Conservation (phyloP, 2,329 filamentous ascomycete species). For the Didymella glomerata region DNA sequence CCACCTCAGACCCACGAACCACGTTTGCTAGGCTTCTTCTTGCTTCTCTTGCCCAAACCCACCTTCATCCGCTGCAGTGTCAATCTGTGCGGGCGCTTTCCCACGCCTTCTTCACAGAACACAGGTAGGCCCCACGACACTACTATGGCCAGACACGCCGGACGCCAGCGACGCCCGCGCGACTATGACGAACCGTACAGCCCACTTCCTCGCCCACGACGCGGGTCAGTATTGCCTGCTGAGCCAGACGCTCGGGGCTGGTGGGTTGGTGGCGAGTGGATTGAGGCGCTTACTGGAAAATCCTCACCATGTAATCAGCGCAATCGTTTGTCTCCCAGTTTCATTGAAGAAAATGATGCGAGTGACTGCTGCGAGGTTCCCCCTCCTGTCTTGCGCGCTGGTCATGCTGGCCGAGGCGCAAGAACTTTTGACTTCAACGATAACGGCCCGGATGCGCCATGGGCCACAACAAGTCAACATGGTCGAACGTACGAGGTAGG, state of each 20-base stretch:
- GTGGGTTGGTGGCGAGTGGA: conserved; percentile 13
- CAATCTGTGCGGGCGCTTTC: background rate
- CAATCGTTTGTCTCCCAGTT: background rate
- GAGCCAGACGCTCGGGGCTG: background rate
- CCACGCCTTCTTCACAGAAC: background rate
- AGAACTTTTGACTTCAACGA: conserved; percentile 31
- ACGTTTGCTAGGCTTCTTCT: background rate
- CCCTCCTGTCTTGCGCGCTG: background rate
- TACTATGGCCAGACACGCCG: background rate
- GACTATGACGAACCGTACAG: conserved; percentile 1
- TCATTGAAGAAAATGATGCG: background rate
- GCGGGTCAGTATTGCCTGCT: background rate
- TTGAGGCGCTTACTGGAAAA: background rate
- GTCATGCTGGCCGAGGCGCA: background rate
- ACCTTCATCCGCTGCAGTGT: background rate
- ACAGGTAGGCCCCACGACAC: background rate
- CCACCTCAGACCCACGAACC: background rate
- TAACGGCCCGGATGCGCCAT: conserved; percentile 23
- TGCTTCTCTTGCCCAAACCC: too few relatives aligned
- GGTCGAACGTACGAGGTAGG: conserved; percentile 5
- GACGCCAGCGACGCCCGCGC: background rate
- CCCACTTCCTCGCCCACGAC: conserved; percentile 3
- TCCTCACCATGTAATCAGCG: background rate
- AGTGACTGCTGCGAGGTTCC: conserved; percentile 16
- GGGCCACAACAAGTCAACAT: conserved; percentile 3